A percentile compares a stretch with the other conserved stretches of the same genome.
Evolutionary conservation across 2,329 filamentous ascomycete genomes (phyloP).

Genomic region (Colletotrichum destructivum): DNA sequence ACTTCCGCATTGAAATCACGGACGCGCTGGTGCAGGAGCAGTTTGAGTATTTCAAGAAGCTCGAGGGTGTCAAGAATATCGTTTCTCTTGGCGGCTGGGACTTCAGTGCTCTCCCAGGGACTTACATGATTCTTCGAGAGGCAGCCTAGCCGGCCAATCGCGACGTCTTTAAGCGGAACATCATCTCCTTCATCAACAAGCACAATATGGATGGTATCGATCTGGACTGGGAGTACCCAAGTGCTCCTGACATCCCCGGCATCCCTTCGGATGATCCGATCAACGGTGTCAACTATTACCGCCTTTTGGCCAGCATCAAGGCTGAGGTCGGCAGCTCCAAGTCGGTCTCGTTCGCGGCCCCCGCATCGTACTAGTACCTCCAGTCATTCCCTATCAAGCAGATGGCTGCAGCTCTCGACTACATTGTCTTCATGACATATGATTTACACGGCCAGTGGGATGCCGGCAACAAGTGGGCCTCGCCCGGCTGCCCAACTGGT

Average conservation of each 20-base stretch:
- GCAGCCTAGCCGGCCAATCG: slow-evolving; percentile 54
- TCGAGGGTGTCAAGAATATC: slow-evolving; percentile 51
- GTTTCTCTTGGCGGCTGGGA: slow-evolving; percentile 63
- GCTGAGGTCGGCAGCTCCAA: slow-evolving; percentile 37
- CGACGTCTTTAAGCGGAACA: slow-evolving; percentile 52
- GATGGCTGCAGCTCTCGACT: slow-evolving; percentile 51
- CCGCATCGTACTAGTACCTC: slow-evolving; percentile 58
- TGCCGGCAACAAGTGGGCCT: slow-evolving; percentile 47
- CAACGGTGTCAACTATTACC: slow-evolving; percentile 53
- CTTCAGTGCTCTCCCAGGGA: slow-evolving; percentile 55
- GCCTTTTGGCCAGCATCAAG: slow-evolving; percentile 46
- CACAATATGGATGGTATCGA: slow-evolving; percentile 58
- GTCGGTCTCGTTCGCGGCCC: slow-evolving; percentile 54
- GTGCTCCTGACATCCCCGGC: slow-evolving; percentile 51
- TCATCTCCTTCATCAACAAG: slow-evolving; percentile 57
- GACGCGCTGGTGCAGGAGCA: slow-evolving; percentile 45
- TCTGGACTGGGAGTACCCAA: slow-evolving; percentile 58
- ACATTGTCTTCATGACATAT: slow-evolving; percentile 55
- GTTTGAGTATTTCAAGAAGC: slow-evolving; percentile 49
- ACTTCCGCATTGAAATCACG: slow-evolving; percentile 45
- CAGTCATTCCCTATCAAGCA: slow-evolving; percentile 52
- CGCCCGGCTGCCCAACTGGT: slow-evolving; percentile 47
- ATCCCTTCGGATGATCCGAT: slow-evolving; percentile 47
- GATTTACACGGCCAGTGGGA: slow-evolving; percentile 52
- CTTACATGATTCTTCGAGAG: slow-evolving; percentile 55